These are phyloP conservation scores for Polytrichum formosum DNA, from an alignment of 225 moss, liverwort and hornwort genomes.

Conservation along the genomic window DNA sequence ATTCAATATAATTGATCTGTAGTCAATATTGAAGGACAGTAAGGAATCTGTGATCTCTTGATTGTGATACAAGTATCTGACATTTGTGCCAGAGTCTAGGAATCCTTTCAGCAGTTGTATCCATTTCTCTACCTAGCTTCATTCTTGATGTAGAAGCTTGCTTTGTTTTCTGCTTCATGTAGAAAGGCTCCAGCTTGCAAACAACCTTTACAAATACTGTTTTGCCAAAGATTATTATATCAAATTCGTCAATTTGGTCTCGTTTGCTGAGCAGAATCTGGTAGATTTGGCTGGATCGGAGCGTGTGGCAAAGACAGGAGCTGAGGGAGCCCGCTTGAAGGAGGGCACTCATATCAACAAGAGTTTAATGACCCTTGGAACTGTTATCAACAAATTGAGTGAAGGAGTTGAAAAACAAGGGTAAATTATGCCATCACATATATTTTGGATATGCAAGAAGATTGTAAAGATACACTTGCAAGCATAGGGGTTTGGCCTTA, in stretches of 20 bases:
- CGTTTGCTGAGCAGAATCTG: conserved; percentile 61
- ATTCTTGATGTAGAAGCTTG: too few relatives aligned
- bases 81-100: too few relatives aligned
- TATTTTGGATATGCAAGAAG: neutral
- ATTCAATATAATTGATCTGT: neutral
- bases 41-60: too few relatives aligned
- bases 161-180: too few relatives aligned
- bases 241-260: conserved; percentile 10
- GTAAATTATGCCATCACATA: conserved; percentile 22
- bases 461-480: neutral
- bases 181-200: too few relatives aligned
- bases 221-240: too few relatives aligned
- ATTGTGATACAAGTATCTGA: too few relatives aligned
- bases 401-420: conserved; percentile 94
- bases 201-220: too few relatives aligned
- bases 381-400: conserved; percentile 96
- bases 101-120: too few relatives aligned
- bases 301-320: conserved; percentile 87
- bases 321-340: conserved; percentile 89
- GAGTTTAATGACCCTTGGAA: conserved; percentile 97
- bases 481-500: too few relatives aligned
- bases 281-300: conserved; percentile 97
- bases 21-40: neutral
- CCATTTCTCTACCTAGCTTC: too few relatives aligned
- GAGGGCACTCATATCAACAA: conserved; percentile 98